Conservation (phyloP, 139 green algal species). For the Tetradesmus obliquus region DNA sequence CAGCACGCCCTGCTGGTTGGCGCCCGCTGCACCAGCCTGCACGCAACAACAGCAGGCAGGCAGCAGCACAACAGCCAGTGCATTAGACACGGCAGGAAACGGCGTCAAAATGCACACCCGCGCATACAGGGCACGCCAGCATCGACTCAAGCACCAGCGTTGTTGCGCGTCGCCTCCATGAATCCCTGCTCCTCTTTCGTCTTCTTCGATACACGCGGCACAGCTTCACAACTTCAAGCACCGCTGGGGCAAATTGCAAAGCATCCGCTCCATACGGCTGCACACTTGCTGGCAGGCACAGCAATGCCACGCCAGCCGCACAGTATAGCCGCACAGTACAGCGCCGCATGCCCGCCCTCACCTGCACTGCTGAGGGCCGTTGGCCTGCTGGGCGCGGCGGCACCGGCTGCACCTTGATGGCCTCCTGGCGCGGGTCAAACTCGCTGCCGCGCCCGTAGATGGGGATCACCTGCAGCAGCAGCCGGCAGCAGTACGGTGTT, state of each 20-base stretch:
- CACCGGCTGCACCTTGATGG: constrained; percentile 53
- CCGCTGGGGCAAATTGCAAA: neutral
- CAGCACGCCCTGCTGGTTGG: constrained; percentile 73
- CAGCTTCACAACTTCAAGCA: neutral
- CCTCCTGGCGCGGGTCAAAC: constrained; percentile 63
- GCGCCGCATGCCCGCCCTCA: neutral
- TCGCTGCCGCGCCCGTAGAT: constrained; percentile 86
- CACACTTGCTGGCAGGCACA: neutral
- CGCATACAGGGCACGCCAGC: neutral
- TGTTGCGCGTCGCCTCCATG: too few species aligned
- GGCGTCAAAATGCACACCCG: neutral
- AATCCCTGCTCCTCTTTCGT: too few species aligned
- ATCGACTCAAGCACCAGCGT: too few species aligned
- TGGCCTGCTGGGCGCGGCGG: constrained; percentile 69
- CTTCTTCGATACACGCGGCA: too few species aligned
- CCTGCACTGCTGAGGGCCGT: constrained; percentile 52
- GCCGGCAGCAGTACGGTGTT: neutral
- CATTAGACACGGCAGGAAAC: neutral
- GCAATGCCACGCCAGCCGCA: neutral
- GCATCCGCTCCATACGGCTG: too few species aligned
- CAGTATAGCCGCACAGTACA: neutral
- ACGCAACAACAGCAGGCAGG: neutral
- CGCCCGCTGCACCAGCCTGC: constrained; percentile 51
- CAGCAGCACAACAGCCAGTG: neutral
- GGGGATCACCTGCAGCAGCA: constrained; percentile 72